Evolutionary conservation across 2,329 filamentous ascomycete genomes (phyloP).

Genomic region (Cryphonectria parasitica): DNA sequence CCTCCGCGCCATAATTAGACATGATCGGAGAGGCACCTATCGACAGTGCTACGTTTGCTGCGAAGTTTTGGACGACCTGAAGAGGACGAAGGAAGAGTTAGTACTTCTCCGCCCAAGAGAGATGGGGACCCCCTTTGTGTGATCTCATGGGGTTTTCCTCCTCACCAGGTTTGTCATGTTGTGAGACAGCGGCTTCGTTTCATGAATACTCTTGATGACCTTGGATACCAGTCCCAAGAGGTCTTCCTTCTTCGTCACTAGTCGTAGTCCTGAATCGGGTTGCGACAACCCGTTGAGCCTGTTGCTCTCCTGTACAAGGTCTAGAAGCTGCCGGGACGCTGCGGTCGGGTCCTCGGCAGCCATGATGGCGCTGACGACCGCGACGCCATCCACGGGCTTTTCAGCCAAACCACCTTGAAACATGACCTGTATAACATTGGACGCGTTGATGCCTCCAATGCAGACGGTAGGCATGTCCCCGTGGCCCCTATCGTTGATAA

Average conservation of each 20-base stretch:
- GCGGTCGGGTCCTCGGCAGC: slow-evolving; percentile 68
- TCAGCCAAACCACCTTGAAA: slow-evolving; percentile 63
- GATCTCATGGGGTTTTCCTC: not conserved
- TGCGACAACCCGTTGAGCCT: slow-evolving; percentile 34
- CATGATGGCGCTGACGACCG: slow-evolving; percentile 88
- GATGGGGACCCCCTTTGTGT: no score
- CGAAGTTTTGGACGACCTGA: slow-evolving; percentile 85
- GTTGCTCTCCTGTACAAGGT: slow-evolving; percentile 54
- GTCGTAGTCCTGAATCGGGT: not conserved
- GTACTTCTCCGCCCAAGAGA: not conserved
- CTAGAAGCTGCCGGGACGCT: slow-evolving; percentile 62
- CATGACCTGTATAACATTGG: slow-evolving; percentile 74
- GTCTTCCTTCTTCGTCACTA: slow-evolving; percentile 2
- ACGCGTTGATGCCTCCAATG: slow-evolving; percentile 84
- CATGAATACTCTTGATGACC: slow-evolving; percentile 64
- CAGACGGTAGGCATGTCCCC: slow-evolving; percentile 68
- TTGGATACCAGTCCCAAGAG: slow-evolving; percentile 39
- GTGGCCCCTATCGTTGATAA: slow-evolving; percentile 56
- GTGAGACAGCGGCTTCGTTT: slow-evolving; percentile 75
- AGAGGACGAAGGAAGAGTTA: not conserved
- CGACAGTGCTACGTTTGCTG: slow-evolving; percentile 85
- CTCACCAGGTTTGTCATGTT: slow-evolving; percentile 91
- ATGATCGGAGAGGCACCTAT: slow-evolving; percentile 92
- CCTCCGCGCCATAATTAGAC: slow-evolving; percentile 85
- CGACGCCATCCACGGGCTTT: slow-evolving; percentile 77